These are phyloP conservation scores for Candida ponderosae DNA, from an alignment of 805 yeast genomes.

Conservation along the genomic window DNA sequence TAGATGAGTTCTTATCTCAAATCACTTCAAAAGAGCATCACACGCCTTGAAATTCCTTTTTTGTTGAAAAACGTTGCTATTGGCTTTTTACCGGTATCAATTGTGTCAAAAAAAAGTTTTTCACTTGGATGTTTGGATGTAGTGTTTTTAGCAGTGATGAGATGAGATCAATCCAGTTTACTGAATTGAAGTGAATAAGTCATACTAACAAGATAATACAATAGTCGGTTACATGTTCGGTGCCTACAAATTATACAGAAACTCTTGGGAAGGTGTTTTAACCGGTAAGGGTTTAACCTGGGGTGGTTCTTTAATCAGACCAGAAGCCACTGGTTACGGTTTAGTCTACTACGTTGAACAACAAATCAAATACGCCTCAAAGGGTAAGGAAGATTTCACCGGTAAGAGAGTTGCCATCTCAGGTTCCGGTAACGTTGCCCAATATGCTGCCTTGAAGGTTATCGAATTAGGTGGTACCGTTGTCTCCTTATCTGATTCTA, in stretches of 20 bases:
- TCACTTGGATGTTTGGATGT: too few species aligned
- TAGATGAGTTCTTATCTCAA: too few species aligned
- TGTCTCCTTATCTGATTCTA: slow-evolving; percentile 90
- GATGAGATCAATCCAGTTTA: too few species aligned
- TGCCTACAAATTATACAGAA: slow-evolving; percentile 87
- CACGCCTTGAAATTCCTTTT: too few species aligned
- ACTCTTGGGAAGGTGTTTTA: slow-evolving; percentile 93
- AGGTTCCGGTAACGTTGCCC: slow-evolving; percentile 99
- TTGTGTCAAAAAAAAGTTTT: too few species aligned
- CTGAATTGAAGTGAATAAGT: too few species aligned
- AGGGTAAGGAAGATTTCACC: slow-evolving; percentile 80
- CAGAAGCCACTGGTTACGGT: slow-evolving; percentile 99
- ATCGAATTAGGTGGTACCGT: slow-evolving; percentile 96
- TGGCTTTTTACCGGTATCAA: too few species aligned
- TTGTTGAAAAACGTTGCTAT: too few species aligned
- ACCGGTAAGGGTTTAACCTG: slow-evolving; percentile 97
- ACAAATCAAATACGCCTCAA: slow-evolving; percentile 90
- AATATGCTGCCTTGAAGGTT: slow-evolving; percentile 95
- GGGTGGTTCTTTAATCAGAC: slow-evolving; percentile 99
- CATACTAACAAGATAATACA: too few species aligned
- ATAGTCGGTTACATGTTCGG: slow-evolving; percentile 87
- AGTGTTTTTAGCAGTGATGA: too few species aligned
- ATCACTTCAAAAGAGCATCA: too few species aligned
- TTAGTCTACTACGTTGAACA: slow-evolving; percentile 93
- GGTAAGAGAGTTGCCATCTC: slow-evolving; percentile 96